phyloP scores from a whole-genome alignment of 2,329 filamentous ascomycete genomes.

The Cryphonectria radicalis region DNA sequence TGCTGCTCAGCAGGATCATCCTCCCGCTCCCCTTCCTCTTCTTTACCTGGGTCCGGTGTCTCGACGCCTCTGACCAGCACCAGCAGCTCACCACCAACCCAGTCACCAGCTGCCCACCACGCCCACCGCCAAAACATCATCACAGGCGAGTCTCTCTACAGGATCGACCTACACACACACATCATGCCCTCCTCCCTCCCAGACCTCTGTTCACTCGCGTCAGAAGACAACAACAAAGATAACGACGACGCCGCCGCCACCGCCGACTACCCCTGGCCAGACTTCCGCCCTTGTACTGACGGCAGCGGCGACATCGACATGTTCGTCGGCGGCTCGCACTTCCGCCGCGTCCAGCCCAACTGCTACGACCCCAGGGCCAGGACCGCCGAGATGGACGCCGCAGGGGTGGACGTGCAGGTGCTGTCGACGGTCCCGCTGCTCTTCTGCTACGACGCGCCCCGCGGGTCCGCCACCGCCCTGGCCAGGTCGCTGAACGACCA shows the following conservation, averaged over 20 bases:
- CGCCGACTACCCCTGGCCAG: conserved; percentile 38
- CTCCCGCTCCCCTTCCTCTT: conserved; percentile 18
- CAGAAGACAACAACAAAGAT: conserved; percentile 38
- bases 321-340: conserved; percentile 41
- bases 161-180: conserved; percentile 44
- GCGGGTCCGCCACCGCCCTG: conserved; percentile 36
- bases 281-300: conserved; percentile 34
- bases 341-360: conserved; percentile 41
- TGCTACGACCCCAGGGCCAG: conserved; percentile 38
- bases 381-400: conserved; percentile 40
- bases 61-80: conserved; percentile 28
- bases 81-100: conserved; percentile 25
- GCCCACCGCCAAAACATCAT: conserved; percentile 9
- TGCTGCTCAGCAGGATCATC: conserved; percentile 22
- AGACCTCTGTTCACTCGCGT: conserved; percentile 49
- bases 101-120: conserved; percentile 17
- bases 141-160: conserved; percentile 36
- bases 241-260: conserved; percentile 37
- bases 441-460: conserved; percentile 43
- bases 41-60: conserved; percentile 16
- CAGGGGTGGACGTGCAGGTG: conserved; percentile 42
- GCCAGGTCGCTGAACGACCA: conserved; percentile 41
- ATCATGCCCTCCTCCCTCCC: conserved; percentile 44
- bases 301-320: conserved; percentile 39
- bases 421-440: conserved; percentile 43